These are phyloP conservation scores for Withania somnifera DNA, from an alignment of 305 asterid species.

Conservation along the genomic window DNA sequence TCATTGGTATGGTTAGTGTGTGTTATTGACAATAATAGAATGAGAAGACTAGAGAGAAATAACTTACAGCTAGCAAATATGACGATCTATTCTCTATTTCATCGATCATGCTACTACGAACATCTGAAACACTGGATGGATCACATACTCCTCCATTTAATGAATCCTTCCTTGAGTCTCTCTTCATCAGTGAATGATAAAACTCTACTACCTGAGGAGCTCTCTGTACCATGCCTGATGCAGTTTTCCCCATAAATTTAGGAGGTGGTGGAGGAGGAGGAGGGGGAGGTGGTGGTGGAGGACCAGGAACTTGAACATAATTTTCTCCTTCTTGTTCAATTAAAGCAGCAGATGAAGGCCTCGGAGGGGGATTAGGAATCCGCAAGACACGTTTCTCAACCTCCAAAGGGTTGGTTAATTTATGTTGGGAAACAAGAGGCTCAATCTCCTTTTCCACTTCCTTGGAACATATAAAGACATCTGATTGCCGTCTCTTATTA, in stretches of 20 bases:
- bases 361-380: slow-evolving; percentile 85
- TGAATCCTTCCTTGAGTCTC: slow-evolving; percentile 82
- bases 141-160: slow-evolving; percentile 56
- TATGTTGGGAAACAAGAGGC: slow-evolving; percentile 35
- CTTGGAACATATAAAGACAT: slow-evolving; percentile 57
- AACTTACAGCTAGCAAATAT: slow-evolving; percentile 79
- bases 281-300: slow-evolving; percentile 37
- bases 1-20: neutral
- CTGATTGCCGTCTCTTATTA: slow-evolving; percentile 67
- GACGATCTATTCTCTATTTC: slow-evolving; percentile 92
- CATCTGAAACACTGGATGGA: slow-evolving; percentile 51
- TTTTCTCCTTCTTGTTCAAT: slow-evolving; percentile 28
- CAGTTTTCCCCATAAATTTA: slow-evolving; percentile 25
- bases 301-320: slow-evolving; percentile 17
- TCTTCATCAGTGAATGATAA: slow-evolving; percentile 84
- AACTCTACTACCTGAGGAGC: slow-evolving; percentile 90
- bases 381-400: slow-evolving; percentile 64
- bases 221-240: slow-evolving; percentile 56
- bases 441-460: slow-evolving; percentile 48
- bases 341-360: slow-evolving; percentile 44
- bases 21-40: neutral
- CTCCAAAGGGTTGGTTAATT: slow-evolving; percentile 43
- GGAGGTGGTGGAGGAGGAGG: slow-evolving; percentile 79
- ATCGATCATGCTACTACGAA: slow-evolving; percentile 88
- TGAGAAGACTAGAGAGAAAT: neutral